Evolutionary conservation across 345 rosid genomes (phyloP), one percentile per base, ranked within the genome.

Genomic region (Toxicodendron radicans): DNA sequence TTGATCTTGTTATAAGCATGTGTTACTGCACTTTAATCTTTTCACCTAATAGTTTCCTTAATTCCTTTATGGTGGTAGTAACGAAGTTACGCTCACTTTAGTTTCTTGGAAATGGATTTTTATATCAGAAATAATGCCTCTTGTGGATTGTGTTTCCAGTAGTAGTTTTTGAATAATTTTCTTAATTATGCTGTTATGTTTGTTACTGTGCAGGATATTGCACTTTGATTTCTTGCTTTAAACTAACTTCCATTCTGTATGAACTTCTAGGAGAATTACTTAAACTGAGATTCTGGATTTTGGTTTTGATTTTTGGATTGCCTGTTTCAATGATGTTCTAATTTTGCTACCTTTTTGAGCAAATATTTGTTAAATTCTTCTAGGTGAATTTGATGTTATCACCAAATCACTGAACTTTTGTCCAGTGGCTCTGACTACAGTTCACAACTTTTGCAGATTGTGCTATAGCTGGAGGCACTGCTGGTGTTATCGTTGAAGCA

Each of bases 401-500:
- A n/a, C n/a, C n/a, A n/a, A n/a, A n/a, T n/a, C n/a, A n/a, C n/a
- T n/a, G n/a, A n/a, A n/a, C n/a, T n/a, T n/a, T n/a, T n/a, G n/a
- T n/a, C n/a, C n/a, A n/a, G n/a, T n/a, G n/a, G n/a, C n/a, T n/a
- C n/a, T n/a, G n/a, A n/a, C n/a, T n/a, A n/a, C n/a, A n/a, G n/a
- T n/a, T n/a, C n/a, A 27, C 30, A 27, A 27, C 30, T 70, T 70
- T 80, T 80, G 72, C 82, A 93, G 97, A 90, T 84, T 86, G 88
- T 43, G 72, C 86, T 64, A 59, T 91, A 58, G 89, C 97, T 38
- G 98, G 97, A 75, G 95, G 94, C 48, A 64, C 86, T 24, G 94
- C 95, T 75, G 98, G 98, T 71, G 87, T 90, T 75, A 80, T 88
- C 51, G 98, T 89, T 10, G 97, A 93, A 82, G 87, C 98, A 20